Conservation (phyloP, 1,284 basidiomycete species). For the Uromyces viciae-fabae region DNA sequence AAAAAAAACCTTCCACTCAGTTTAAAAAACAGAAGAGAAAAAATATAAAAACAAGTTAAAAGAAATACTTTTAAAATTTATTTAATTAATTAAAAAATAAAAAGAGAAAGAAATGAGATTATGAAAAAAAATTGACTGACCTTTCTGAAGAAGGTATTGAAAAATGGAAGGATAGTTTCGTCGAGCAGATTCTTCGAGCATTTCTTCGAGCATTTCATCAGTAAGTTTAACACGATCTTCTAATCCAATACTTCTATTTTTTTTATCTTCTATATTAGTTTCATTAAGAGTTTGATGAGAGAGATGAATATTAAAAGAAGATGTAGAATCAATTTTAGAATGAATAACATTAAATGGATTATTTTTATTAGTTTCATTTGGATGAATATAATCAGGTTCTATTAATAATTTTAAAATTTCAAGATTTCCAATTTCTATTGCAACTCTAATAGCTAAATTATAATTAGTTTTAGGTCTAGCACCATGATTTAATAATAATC, state of each 20-base stretch:
- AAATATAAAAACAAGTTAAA: not conserved
- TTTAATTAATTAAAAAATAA: not conserved
- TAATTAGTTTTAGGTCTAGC: constrained; percentile 14
- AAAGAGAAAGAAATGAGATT: not conserved
- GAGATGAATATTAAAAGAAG: not conserved
- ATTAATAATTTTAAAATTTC: constrained; percentile 27
- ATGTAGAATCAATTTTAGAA: not conserved
- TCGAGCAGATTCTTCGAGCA: constrained; percentile 33
- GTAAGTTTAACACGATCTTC: constrained; percentile 32
- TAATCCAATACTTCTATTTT: not conserved
- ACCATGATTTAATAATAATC: constrained; percentile 32
- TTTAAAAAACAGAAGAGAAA: not conserved
- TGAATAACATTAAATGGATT: not conserved
- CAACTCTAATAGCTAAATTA: constrained; percentile 30
- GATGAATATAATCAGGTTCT: constrained; percentile 24
- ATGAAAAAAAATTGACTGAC: not conserved
- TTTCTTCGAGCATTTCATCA: constrained; percentile 38
- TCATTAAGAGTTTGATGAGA: not conserved
- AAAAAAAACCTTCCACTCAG: not conserved
- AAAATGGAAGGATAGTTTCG: constrained; percentile 20
- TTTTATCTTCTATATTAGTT: not conserved
- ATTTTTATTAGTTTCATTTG: not conserved
- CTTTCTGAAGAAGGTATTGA: constrained; percentile 29
- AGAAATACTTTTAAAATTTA: not conserved
- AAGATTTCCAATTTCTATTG: constrained; percentile 34